phyloP scores from a whole-genome alignment of 345 rosid species.

The Alliaria petiolata region DNA sequence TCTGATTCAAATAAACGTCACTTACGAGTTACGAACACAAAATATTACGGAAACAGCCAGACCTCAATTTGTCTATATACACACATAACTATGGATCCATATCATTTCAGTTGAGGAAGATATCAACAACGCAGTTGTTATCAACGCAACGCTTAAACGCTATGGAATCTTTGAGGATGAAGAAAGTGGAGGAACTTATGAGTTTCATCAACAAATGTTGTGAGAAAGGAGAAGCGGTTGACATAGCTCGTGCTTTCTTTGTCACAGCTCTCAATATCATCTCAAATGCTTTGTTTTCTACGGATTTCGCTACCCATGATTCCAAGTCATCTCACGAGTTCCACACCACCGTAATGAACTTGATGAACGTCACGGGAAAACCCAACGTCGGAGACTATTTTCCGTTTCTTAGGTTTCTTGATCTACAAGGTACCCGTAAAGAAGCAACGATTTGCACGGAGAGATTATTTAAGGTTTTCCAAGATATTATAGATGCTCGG shows the following conservation, averaged over 20 bases:
- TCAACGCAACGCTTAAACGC: neutral
- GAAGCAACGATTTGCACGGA: neutral
- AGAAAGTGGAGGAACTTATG: slow-evolving; percentile 10
- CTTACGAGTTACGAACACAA: too few relatives aligned
- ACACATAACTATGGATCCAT: too few relatives aligned
- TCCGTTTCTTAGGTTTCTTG: neutral
- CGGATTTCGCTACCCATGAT: slow-evolving; percentile 28
- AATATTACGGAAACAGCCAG: too few relatives aligned
- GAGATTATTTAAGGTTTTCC: slow-evolving; percentile 2
- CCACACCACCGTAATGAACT: slow-evolving; percentile 12
- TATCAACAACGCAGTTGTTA: neutral
- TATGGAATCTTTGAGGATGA: neutral
- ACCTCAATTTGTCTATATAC: too few relatives aligned
- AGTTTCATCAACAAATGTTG: slow-evolving; percentile 16
- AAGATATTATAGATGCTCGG: slow-evolving; percentile 17
- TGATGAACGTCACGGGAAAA: slow-evolving; percentile 35
- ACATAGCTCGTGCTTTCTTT: slow-evolving; percentile 36
- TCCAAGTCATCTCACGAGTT: slow-evolving; percentile 21
- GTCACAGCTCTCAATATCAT: slow-evolving; percentile 31
- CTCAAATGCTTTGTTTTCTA: slow-evolving; percentile 33
- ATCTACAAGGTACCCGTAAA: neutral
- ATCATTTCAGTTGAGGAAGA: neutral
- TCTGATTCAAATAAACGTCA: too few relatives aligned
- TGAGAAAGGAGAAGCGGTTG: slow-evolving; percentile 20
- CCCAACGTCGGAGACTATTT: slow-evolving; percentile 38